Evolutionary conservation across 2,329 filamentous ascomycete species (phyloP).

Genomic region (Pseudogymnoascus sp.): DNA sequence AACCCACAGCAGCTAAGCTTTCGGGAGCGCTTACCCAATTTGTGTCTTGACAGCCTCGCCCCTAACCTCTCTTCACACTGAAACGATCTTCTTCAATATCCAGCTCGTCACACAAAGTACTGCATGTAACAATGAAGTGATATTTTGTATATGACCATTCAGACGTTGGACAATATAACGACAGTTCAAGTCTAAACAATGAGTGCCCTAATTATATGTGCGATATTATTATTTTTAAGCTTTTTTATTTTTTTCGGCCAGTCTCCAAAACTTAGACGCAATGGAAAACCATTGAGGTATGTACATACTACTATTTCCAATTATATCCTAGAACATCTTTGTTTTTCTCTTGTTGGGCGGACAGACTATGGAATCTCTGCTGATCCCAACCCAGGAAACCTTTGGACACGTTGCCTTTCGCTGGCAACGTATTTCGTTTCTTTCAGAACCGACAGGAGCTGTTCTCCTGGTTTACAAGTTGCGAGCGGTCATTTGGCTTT

Average conservation of each 20-base stretch:
- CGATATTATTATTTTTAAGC: background rate
- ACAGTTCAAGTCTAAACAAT: background rate
- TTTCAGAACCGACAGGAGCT: slow-evolving; percentile 50
- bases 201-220: background rate
- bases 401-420: slow-evolving; percentile 36
- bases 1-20: background rate
- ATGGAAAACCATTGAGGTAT: slow-evolving; percentile 24
- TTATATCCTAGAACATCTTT: background rate
- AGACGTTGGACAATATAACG: background rate
- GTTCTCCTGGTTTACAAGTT: slow-evolving; percentile 53
- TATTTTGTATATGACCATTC: background rate
- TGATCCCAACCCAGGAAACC: slow-evolving; percentile 20
- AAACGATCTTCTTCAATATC: background rate
- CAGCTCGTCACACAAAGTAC: background rate
- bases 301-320: slow-evolving; percentile 5
- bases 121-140: background rate
- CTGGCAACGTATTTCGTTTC: slow-evolving; percentile 54
- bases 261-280: slow-evolving; percentile 19
- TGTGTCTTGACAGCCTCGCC: background rate
- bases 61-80: background rate
- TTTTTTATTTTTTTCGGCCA: background rate
- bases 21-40: slow-evolving; percentile 5
- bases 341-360: background rate
- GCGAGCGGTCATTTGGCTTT: slow-evolving; percentile 45
- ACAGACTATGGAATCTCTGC: background rate